Evolutionary conservation across 192 early-diverging fungal species (phyloP), one percentile per base, ranked within the genome.

Genomic region (Backusella westeae): DNA sequence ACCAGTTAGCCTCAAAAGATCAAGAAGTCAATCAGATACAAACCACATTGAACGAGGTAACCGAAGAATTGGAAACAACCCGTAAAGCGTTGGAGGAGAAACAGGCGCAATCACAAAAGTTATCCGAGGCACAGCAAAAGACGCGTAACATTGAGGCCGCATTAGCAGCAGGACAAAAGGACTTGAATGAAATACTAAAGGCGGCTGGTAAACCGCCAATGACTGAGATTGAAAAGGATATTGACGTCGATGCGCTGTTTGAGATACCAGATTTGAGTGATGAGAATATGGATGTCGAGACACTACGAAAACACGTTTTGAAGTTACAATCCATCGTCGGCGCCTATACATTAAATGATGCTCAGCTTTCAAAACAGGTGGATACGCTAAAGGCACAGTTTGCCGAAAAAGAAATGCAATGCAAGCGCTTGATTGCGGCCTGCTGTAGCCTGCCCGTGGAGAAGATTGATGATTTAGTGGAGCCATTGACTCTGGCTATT

Each of bases 401-500:
- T 1, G 85, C 86, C 3, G 90, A 91, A 23, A 89, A 87, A 36
- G 94, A 96, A 80, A 74, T 91, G 42, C 87, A 92, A 67, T 97
- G 93, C 81, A 93, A 94, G 84, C 88, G 89, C 46, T 89, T 98
- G 38, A 96, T 97, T 82, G 89, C 94, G 4, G 88, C 90, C 26
- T 97, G 96, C 77, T 96, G 95, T 80, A 87, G 91, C 67, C 90
- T 97, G 10, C 86, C 89, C 26, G 76, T 95, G 9, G 93, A 92
- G 4, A 86, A 93, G 65, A 93, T 98, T 2, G 94, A 95, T 68
- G 86, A 90, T 23, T 86, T 95, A 82, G 83, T 97, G 17, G 88
- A 88, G 19, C 90, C 91, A 15, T 75, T 98, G 29, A 85, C 94
- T 10, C 75, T 86, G n/a, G 97, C 96, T 6, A 91, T 97, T n/a